Evolutionary conservation across 106 monocot species (phyloP).

Genomic region (Allium cepa): DNA sequence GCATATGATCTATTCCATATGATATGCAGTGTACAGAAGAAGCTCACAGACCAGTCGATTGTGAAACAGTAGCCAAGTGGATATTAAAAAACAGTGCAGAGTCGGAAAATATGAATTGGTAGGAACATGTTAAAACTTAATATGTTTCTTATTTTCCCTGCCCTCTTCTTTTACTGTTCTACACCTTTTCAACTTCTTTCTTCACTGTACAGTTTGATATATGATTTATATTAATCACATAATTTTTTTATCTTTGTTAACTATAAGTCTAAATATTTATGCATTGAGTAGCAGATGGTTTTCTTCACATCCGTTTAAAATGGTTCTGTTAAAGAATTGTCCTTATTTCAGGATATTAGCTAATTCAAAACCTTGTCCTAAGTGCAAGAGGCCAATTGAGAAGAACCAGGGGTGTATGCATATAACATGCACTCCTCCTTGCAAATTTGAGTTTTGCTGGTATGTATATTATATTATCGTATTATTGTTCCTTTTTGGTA

Average conservation of each 20-base stretch:
- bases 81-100: slow-evolving; percentile 31
- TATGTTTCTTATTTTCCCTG: neutral
- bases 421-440: slow-evolving; percentile 89
- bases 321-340: too few species aligned
- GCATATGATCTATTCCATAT: neutral
- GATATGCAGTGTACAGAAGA: slow-evolving; percentile 23
- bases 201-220: neutral
- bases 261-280: neutral
- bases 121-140: neutral
- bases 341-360: slow-evolving; percentile 62
- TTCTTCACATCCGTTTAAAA: too few species aligned
- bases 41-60: slow-evolving; percentile 26
- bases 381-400: slow-evolving; percentile 91
- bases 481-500: neutral
- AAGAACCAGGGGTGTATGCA: slow-evolving; percentile 96
- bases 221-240: neutral
- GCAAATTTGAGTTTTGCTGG: slow-evolving; percentile 95
- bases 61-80: slow-evolving; percentile 25
- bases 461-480: slow-evolving; percentile 4
- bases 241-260: neutral
- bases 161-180: too few species aligned
- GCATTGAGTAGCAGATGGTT: too few species aligned
- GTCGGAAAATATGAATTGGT: slow-evolving; percentile 49
- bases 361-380: slow-evolving; percentile 89
- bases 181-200: too few species aligned